Base-by-base conservation (phyloP, 345 rosid species). In the Draba incana region DNA sequence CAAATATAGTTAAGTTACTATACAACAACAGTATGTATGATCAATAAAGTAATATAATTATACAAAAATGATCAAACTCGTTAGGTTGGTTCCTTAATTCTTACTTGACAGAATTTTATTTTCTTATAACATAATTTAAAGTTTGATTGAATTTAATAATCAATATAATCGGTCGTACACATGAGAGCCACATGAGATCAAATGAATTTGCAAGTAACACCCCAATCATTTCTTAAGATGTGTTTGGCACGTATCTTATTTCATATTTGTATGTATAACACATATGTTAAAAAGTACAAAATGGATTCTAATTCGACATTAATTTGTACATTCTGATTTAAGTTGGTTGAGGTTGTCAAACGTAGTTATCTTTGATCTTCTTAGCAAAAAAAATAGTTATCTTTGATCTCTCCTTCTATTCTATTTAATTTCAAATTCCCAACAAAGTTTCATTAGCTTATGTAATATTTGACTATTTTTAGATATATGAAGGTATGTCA, bases 41-140 rank as follows among this genome's bases (percentile, higher is more conserved):
- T 28, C 31, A 28, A 28, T 28, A 28, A 0, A n/a, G n/a, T n/a
- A n/a, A n/a, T n/a, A n/a, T n/a, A n/a, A n/a, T n/a, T n/a, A n/a
- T n/a, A n/a, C n/a, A n/a, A 28, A 28, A 16, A 67, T 12, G 10
- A 15, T 8, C 5, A 31, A 23, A 41, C n/a, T 67, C 13, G 38
- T 31, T 61, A 44, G 46, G 15, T 53, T 52, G 62, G 69, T 71
- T 71, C 75, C 63, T 71, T 62, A 53, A 35, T 44, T 62, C 54
- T 53, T 45, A 57, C 72, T 68, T 68, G 10, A 46, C 5, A 56
- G 25, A 67, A 55, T 5, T 35, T 3, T 14, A 31, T 8, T 39
- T 10, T 16, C 7, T 46, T 31, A 31, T 12, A 28, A 31, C 39
- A 52, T 52, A 42, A 43, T 66, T 52, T 30, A 5, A 28, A 5